phyloP scores from a whole-genome alignment of 306 rosid species.

The Corylus heterophylla region DNA sequence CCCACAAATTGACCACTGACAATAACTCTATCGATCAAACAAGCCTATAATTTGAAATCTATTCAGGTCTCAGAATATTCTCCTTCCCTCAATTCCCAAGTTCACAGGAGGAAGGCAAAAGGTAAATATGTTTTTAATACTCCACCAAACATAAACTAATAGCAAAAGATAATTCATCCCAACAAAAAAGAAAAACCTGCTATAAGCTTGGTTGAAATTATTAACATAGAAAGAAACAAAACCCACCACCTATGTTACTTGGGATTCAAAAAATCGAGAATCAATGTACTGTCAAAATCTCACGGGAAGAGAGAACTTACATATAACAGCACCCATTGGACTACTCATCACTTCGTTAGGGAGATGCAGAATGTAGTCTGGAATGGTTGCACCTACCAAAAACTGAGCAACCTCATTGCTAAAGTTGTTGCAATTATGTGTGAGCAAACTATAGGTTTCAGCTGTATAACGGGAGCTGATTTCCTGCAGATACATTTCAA shows the following conservation, averaged over 20 bases:
- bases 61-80: not conserved
- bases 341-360: slow-evolving; percentile 87
- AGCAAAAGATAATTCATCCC: no score
- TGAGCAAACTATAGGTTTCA: slow-evolving; percentile 75
- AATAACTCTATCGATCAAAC: not conserved
- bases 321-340: slow-evolving; percentile 79
- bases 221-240: not conserved
- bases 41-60: not conserved
- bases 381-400: slow-evolving; percentile 78
- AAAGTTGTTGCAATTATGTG: slow-evolving; percentile 94
- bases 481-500: slow-evolving; percentile 83
- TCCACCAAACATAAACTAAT: no score
- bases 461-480: slow-evolving; percentile 74
- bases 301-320: slow-evolving; percentile 42
- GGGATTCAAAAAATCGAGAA: not conserved
- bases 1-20: not conserved
- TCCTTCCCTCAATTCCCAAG: not conserved
- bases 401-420: slow-evolving; percentile 91
- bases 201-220: not conserved
- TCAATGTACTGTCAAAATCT: not conserved
- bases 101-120: no score
- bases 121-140: no score
- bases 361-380: slow-evolving; percentile 77
- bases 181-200: no score
- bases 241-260: not conserved